Conservation (phyloP, 2,329 filamentous ascomycete species). For the Sordariomycetes sp. region DNA sequence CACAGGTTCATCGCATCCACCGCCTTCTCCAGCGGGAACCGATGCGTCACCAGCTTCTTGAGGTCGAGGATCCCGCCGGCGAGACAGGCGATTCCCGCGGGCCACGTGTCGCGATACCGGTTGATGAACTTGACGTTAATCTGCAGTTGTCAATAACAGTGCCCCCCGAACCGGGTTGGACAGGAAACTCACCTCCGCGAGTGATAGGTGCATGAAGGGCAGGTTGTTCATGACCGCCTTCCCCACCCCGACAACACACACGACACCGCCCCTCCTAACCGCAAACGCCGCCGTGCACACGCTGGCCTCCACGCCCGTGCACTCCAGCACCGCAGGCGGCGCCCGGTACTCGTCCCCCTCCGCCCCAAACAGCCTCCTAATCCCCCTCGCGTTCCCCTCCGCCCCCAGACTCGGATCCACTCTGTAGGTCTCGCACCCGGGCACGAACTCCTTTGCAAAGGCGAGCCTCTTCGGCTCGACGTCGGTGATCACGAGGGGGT, state of each 20-base stretch:
- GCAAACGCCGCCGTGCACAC: conserved; percentile 47
- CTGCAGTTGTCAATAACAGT: conserved; percentile 17
- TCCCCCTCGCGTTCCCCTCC: conserved; percentile 37
- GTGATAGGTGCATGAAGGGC: conserved; percentile 55
- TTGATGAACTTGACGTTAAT: conserved; percentile 63
- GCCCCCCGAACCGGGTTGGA: not conserved
- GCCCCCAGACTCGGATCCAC: conserved; percentile 32
- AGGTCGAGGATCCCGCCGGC: conserved; percentile 49
- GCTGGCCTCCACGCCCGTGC: conserved; percentile 55
- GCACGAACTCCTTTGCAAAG: conserved; percentile 48
- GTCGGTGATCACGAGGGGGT: conserved; percentile 55
- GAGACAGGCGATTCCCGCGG: conserved; percentile 50
- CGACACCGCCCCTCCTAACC: conserved; percentile 44
- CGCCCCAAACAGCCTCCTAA: conserved; percentile 41
- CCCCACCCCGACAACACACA: conserved; percentile 57
- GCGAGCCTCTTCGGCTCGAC: conserved; percentile 42
- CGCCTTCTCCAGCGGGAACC: conserved; percentile 50
- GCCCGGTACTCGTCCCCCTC: conserved; percentile 38
- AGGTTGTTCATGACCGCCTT: conserved; percentile 52
- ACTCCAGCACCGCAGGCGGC: conserved; percentile 51
- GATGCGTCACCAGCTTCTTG: conserved; percentile 51
- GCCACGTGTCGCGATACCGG: conserved; percentile 60
- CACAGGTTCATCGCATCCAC: conserved; percentile 35
- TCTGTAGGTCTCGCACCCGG: conserved; percentile 40
- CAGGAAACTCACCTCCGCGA: conserved; percentile 31